These are phyloP conservation scores for Calonectria leucothoes DNA, from an alignment of 2,329 filamentous ascomycete species.

Conservation along the genomic window DNA sequence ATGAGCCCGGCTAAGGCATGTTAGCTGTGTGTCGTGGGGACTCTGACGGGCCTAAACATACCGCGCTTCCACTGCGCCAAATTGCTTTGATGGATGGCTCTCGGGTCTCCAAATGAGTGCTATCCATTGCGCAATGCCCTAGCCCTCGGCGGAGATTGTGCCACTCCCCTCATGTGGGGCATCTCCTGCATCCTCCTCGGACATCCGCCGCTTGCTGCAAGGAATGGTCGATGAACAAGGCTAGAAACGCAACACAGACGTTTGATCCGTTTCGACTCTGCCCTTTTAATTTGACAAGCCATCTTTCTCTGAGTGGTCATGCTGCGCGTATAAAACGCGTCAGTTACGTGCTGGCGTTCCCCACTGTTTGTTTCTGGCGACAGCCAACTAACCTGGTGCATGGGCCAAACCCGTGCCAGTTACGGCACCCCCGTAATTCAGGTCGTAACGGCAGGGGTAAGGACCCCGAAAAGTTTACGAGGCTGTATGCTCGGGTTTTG, in stretches of 20 bases:
- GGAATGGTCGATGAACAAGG: not conserved
- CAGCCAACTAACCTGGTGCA: not conserved
- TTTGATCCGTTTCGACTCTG: not conserved
- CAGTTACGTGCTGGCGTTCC: not conserved
- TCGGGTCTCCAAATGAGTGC: no score
- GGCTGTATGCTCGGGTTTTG: no score
- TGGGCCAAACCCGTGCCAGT: not conserved
- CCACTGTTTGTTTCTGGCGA: not conserved
- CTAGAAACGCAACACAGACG: not conserved
- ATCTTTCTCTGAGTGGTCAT: not conserved
- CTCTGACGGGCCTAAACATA: not conserved
- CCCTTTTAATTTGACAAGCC: not conserved
- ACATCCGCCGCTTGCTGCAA: not conserved
- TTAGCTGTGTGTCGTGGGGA: not conserved
- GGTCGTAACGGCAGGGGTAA: not conserved
- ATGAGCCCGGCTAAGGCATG: not conserved
- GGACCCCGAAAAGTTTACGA: no score
- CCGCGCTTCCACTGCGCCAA: slow-evolving; percentile 8
- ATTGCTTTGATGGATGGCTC: not conserved
- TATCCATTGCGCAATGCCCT: not conserved
- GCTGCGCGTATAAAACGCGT: not conserved
- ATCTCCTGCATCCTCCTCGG: no score
- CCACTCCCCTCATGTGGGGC: not conserved
- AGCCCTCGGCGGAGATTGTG: not conserved
- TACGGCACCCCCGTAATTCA: not conserved